Evolutionary conservation across 768 basidiomycete species (phyloP).

Genomic region (Boletus bicolor): DNA sequence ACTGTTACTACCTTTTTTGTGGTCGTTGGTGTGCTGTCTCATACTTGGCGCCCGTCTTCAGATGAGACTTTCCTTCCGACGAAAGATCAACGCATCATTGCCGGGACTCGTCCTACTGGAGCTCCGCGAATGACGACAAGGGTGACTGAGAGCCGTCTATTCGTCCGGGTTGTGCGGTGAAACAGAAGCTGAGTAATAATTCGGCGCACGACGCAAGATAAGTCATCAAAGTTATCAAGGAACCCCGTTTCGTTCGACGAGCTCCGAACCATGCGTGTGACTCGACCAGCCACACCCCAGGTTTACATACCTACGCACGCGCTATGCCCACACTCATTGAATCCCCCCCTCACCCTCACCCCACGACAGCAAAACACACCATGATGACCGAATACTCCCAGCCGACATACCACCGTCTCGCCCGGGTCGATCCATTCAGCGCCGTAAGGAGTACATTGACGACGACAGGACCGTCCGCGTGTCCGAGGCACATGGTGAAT

Average conservation of each 20-base stretch:
- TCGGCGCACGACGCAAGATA: background rate
- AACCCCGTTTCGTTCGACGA: background rate
- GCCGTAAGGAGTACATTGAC: conserved; percentile 22
- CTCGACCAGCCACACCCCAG: no score
- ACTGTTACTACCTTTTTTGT: background rate
- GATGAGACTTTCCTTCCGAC: no score
- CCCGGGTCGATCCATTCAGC: conserved; percentile 9
- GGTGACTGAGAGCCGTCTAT: background rate
- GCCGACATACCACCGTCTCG: background rate
- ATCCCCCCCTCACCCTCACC: background rate
- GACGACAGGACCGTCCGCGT: conserved; percentile 48
- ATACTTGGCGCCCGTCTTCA: background rate
- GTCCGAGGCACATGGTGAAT: conserved; percentile 45
- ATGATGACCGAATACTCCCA: conserved; percentile 12
- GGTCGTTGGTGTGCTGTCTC: background rate
- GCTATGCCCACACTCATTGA: background rate
- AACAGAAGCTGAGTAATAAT: no score
- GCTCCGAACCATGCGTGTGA: background rate
- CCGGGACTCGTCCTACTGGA: background rate
- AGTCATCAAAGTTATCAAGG: background rate
- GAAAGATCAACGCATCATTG: no score
- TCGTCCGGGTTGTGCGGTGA: no score
- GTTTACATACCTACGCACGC: no score
- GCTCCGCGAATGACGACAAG: no score
- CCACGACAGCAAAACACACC: background rate